A percentile compares a stretch with the other conserved stretches of the same genome.
Conservation (phyloP, 164 flowering plant species). For the Cinnamomum chago region DNA sequence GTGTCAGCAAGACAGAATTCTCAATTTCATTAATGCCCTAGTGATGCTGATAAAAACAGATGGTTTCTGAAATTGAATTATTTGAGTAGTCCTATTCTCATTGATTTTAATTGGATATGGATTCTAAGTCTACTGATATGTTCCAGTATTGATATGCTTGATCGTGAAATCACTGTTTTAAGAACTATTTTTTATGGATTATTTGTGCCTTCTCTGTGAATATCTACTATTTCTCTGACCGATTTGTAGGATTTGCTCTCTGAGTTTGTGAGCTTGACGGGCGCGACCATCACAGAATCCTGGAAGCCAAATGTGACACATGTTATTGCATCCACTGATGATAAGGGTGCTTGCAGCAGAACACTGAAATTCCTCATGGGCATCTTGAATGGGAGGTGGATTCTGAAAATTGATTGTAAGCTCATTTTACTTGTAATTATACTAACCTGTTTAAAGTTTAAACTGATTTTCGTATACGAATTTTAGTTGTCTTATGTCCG, state of each 20-base stretch:
- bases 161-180: too few species aligned
- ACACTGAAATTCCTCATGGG: constrained; percentile 66
- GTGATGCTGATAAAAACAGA: too few species aligned
- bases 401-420: constrained; percentile 60
- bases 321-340: constrained; percentile 61
- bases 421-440: background rate
- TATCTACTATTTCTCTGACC: background rate
- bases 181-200: too few species aligned
- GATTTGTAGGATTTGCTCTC: constrained; percentile 44
- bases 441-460: too few species aligned
- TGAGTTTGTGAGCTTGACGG: constrained; percentile 37
- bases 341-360: constrained; percentile 50
- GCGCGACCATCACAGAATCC: constrained; percentile 36
- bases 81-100: too few species aligned
- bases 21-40: too few species aligned
- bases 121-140: too few species aligned
- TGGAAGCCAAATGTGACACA: constrained; percentile 62
- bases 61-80: too few species aligned
- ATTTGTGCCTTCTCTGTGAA: background rate
- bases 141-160: background rate
- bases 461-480: too few species aligned
- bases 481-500: too few species aligned
- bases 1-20: too few species aligned
- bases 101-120: too few species aligned
- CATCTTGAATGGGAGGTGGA: constrained; percentile 59